phyloP scores from a whole-genome alignment of 805 yeast species.

The Starmera pachycereana region DNA sequence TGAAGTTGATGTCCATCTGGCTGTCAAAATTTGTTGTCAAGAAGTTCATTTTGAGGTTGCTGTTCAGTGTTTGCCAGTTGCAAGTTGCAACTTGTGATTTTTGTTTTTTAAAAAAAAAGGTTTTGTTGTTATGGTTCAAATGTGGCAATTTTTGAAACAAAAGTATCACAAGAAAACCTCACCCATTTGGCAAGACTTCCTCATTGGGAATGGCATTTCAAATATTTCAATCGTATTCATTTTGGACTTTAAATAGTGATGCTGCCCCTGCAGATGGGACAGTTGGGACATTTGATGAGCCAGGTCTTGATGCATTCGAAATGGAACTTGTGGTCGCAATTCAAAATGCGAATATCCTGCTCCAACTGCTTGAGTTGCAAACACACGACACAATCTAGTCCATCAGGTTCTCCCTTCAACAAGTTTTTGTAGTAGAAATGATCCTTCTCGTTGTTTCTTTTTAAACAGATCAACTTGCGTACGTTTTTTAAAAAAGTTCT shows the following conservation, averaged over 20 bases:
- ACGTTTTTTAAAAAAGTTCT: conserved; percentile 11
- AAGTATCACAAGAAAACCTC: too few relatives aligned
- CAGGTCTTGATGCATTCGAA: conserved; percentile 15
- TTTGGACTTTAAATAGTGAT: neutral
- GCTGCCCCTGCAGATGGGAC: conserved; percentile 15
- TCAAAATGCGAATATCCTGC: conserved; percentile 5
- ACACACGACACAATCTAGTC: conserved; percentile 9
- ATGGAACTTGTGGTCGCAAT: conserved; percentile 14
- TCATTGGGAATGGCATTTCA: too few relatives aligned
- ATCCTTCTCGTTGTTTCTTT: conserved; percentile 5
- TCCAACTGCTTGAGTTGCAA: conserved; percentile 3
- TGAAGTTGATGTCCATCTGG: conserved; percentile 4
- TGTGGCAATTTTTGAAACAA: too few relatives aligned
- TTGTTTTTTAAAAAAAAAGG: neutral
- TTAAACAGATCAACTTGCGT: conserved; percentile 7
- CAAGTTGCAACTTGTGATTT: neutral
- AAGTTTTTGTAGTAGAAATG: conserved; percentile 1
- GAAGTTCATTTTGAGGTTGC: conserved; percentile 11
- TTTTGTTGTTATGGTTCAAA: neutral
- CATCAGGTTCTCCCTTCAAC: neutral
- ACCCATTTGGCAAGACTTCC: too few relatives aligned
- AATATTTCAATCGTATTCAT: too few relatives aligned
- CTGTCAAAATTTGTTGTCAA: conserved; percentile 14
- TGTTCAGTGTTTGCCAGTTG: neutral
- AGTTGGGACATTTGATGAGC: conserved; percentile 12